phyloP scores from a whole-genome alignment of 345 rosid genomes.

The Citrus reticulata region DNA sequence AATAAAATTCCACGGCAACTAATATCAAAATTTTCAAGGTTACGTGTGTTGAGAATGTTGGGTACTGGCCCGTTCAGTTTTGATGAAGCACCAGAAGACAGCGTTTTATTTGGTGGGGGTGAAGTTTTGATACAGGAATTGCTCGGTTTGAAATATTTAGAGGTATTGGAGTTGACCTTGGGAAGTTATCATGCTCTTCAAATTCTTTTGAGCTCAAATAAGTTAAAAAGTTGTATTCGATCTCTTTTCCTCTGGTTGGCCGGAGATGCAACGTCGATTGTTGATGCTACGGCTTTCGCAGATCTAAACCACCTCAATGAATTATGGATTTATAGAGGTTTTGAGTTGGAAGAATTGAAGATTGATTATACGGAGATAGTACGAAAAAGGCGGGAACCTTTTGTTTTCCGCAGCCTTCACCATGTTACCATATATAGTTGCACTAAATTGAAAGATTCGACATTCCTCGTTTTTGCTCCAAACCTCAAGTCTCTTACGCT shows the following conservation, averaged over 20 bases:
- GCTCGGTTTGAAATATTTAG: not conserved
- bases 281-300: not conserved
- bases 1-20: too few relatives aligned
- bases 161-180: not conserved
- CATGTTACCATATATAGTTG: not conserved
- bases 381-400: not conserved
- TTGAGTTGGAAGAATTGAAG: not conserved
- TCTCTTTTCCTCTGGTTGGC: not conserved
- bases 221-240: not conserved
- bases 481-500: not conserved
- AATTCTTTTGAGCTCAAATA: not conserved
- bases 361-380: not conserved
- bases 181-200: not conserved
- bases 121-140: not conserved
- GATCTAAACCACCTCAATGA: not conserved
- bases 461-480: not conserved
- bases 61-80: rapidly evolving
- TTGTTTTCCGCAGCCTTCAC: not conserved
- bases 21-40: too few relatives aligned
- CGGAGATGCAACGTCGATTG: not conserved
- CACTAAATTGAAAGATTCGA: not conserved
- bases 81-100: not conserved
- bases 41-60: too few relatives aligned
- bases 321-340: rapidly evolving
- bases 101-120: not conserved